Conservation (phyloP, 441 rosid species). For the Populus trichocarpa region DNA sequence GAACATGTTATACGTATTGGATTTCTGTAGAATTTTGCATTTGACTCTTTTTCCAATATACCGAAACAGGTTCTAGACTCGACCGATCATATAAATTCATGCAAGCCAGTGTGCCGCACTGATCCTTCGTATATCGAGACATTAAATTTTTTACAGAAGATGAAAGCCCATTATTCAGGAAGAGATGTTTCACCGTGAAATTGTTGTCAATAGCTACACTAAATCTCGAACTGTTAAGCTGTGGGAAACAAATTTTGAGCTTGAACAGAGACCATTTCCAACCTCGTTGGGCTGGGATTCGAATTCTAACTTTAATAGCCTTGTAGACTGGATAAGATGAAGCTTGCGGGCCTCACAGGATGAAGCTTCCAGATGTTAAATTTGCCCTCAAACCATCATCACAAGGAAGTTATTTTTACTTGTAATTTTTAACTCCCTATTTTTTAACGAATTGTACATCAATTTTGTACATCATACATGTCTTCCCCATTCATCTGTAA, state of each 20-base stretch:
- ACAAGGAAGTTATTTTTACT: background rate
- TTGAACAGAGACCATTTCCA: background rate
- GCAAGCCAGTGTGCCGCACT: constrained; percentile 75
- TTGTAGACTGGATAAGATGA: background rate
- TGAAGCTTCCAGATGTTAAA: background rate
- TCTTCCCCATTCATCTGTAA: background rate
- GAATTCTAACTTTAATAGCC: background rate
- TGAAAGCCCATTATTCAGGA: constrained; percentile 44
- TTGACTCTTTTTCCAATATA: background rate
- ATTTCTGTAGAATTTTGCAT: background rate
- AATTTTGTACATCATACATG: background rate
- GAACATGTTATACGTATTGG: background rate
- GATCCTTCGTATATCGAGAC: constrained; percentile 86
- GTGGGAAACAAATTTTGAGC: background rate
- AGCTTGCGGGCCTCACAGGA: background rate
- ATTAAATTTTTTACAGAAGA: constrained; percentile 60
- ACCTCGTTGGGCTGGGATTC: background rate
- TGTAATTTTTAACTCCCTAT: background rate
- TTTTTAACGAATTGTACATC: background rate
- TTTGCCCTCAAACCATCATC: background rate
- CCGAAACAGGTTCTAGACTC: constrained; percentile 77
- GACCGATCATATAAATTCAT: constrained; percentile 95
- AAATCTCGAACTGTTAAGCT: background rate
- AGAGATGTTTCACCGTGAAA: constrained; percentile 5
- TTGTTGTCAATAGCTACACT: background rate